phyloP scores from a whole-genome alignment of 225 moss, liverwort and hornwort genomes.

The Rhytidiadelphus loreus region DNA sequence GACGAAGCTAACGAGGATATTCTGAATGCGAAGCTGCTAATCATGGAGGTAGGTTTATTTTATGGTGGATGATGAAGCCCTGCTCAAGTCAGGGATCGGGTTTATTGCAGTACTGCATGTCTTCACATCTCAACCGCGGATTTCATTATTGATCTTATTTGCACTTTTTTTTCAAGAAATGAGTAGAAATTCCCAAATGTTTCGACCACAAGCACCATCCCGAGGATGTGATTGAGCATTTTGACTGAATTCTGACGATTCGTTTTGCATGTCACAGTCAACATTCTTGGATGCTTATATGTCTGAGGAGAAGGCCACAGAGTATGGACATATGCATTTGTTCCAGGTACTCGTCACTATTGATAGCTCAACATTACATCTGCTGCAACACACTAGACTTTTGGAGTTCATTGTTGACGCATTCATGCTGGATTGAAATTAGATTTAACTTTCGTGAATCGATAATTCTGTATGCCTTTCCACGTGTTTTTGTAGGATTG shows the following conservation, averaged over 20 bases:
- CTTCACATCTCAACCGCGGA: not conserved
- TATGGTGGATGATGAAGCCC: not conserved
- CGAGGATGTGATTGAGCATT: not conserved
- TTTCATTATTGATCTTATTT: not conserved
- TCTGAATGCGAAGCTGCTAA: conserved; percentile 71
- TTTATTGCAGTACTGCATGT: not conserved
- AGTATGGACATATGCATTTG: conserved; percentile 84
- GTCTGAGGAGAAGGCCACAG: conserved; percentile 58
- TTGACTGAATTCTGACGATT: not conserved
- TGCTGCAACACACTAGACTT: not conserved
- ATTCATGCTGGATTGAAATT: not conserved
- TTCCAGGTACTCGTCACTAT: conserved; percentile 44
- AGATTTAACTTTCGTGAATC: not conserved
- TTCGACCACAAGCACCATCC: not conserved
- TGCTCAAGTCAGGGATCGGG: not conserved
- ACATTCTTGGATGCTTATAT: conserved; percentile 71
- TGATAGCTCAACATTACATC: not conserved
- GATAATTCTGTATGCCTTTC: not conserved
- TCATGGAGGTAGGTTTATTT: conserved; percentile 70
- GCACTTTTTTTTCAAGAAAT: not conserved
- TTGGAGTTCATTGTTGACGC: not conserved
- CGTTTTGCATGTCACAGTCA: conserved; percentile 29
- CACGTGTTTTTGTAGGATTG: not conserved
- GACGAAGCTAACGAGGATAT: conserved; percentile 67
- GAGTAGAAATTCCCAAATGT: not conserved